These are phyloP conservation scores for Pezicula radicicola DNA, from an alignment of 2,329 filamentous ascomycete genomes.

Conservation along the genomic window DNA sequence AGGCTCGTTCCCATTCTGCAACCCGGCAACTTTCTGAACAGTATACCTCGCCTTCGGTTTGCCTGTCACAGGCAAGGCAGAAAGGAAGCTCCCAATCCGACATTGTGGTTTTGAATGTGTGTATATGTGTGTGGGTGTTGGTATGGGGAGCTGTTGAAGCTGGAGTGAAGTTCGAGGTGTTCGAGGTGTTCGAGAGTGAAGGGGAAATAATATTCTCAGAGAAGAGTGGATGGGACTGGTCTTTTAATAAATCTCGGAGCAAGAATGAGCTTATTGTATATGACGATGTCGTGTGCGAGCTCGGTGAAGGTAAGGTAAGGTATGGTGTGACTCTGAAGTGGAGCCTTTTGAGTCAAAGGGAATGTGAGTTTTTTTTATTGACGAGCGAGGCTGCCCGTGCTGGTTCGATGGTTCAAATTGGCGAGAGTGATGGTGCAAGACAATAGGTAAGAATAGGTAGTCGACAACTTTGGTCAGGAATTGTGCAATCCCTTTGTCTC, in stretches of 20 bases:
- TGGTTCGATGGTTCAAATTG: slow-evolving; percentile 11
- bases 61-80: slow-evolving; percentile 91
- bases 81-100: slow-evolving; percentile 79
- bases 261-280: slow-evolving; percentile 9
- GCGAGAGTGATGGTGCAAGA: slow-evolving; percentile 6
- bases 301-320: slow-evolving; percentile 15
- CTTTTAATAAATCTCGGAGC: slow-evolving; percentile 8
- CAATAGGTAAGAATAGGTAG: no score
- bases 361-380: slow-evolving; percentile 8
- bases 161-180: background rate
- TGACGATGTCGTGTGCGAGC: slow-evolving; percentile 10
- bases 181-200: background rate
- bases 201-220: background rate
- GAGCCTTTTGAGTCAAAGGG: slow-evolving; percentile 18
- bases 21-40: slow-evolving; percentile 91
- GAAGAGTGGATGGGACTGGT: slow-evolving; percentile 2
- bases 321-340: slow-evolving; percentile 27
- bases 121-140: slow-evolving; percentile 5
- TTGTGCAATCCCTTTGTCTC: no score
- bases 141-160: background rate
- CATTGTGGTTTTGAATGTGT: slow-evolving; percentile 14
- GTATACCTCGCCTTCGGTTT: slow-evolving; percentile 78
- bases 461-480: no score
- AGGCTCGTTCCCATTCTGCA: slow-evolving; percentile 77
- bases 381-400: slow-evolving; percentile 11